Conservation (phyloP, 1,284 basidiomycete genomes). For the Inonotus obliquus region DNA sequence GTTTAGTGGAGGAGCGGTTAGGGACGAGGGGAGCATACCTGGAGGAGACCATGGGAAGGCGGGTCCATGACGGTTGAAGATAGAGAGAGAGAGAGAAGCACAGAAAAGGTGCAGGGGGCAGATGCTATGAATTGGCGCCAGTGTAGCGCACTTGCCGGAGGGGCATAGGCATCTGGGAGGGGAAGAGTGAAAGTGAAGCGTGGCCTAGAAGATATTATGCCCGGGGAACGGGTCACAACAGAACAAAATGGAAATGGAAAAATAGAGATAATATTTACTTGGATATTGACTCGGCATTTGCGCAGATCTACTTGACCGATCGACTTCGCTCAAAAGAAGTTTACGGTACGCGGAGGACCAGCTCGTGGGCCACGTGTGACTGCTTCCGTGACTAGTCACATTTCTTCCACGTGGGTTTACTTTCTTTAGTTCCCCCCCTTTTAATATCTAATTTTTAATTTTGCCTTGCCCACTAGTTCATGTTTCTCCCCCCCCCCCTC, state of each 20-base stretch:
- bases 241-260: slow-evolving; percentile 9
- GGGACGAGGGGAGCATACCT: slow-evolving; percentile 25
- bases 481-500: not conserved
- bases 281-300: not conserved
- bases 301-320: slow-evolving; percentile 2
- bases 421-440: not conserved
- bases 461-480: not conserved
- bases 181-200: slow-evolving; percentile 7
- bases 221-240: not conserved
- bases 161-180: slow-evolving; percentile 15
- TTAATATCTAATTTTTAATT: not conserved
- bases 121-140: slow-evolving; percentile 9
- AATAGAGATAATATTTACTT: slow-evolving; percentile 1
- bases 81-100: slow-evolving; percentile 20
- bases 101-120: slow-evolving; percentile 1
- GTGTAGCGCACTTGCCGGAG: slow-evolving; percentile 15
- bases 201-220: slow-evolving; percentile 7
- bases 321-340: slow-evolving; percentile 4
- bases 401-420: not conserved
- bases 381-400: slow-evolving; percentile 1
- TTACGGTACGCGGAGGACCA: not conserved
- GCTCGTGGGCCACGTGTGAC: not conserved
- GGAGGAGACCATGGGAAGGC: slow-evolving; percentile 25
- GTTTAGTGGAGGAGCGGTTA: not conserved
- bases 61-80: slow-evolving; percentile 23